Evolutionary conservation across 768 basidiomycete genomes (phyloP).

Genomic region (Boletus vermiculosoides): DNA sequence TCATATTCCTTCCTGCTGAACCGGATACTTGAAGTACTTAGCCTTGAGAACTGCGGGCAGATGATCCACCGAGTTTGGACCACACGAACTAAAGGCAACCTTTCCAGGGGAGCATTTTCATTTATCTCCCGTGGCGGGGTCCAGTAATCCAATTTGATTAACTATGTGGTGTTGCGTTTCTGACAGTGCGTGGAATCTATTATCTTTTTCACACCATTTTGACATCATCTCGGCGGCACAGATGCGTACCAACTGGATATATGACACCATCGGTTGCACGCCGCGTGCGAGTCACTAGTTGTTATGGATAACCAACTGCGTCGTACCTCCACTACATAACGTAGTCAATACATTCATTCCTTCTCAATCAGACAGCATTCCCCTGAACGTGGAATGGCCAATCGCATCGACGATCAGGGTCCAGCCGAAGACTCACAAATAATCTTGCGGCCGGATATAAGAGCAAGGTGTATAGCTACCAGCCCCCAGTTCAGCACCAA

Average conservation of each 20-base stretch:
- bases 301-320: neutral
- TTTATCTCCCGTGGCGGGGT: neutral
- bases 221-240: neutral
- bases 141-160: neutral
- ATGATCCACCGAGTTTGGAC: neutral
- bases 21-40: neutral
- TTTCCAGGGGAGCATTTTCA: too few relatives aligned
- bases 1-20: neutral
- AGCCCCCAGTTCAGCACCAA: neutral
- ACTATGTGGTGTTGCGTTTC: neutral
- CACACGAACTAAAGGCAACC: neutral
- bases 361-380: neutral
- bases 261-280: neutral
- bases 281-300: neutral
- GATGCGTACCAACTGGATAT: neutral
- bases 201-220: neutral
- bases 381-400: neutral
- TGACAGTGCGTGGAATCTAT: neutral
- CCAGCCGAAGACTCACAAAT: neutral
- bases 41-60: neutral
- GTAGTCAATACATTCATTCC: neutral
- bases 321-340: neutral
- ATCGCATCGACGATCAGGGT: neutral
- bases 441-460: conserved; percentile 7
- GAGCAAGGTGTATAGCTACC: neutral